These are phyloP conservation scores for Pythium coloratum DNA, from an alignment of 352 stramenopile genomes.

Conservation along the genomic window DNA sequence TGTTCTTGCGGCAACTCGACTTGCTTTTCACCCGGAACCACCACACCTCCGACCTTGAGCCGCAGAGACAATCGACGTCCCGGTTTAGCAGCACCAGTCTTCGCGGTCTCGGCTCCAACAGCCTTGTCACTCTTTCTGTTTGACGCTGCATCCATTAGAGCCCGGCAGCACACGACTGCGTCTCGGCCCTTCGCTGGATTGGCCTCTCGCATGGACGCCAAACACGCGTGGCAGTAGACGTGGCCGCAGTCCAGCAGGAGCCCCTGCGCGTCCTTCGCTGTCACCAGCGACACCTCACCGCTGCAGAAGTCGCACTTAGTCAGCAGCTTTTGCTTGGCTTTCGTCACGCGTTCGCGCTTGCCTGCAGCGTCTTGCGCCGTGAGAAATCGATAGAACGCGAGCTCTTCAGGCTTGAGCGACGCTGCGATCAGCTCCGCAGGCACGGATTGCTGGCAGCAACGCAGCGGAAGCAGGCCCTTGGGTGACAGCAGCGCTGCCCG, in stretches of 20 bases:
- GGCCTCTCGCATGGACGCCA: conserved; percentile 1
- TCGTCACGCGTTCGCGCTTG: not conserved
- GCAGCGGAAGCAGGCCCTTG: conserved; percentile 28
- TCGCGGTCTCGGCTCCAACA: too few species aligned
- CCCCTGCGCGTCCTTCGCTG: not conserved
- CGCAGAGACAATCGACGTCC: not conserved
- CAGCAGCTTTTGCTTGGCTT: not conserved
- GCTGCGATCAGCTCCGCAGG: conserved; percentile 29
- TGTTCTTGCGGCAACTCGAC: not conserved
- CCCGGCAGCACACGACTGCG: conserved; percentile 9
- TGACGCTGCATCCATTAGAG: not conserved
- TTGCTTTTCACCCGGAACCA: not conserved
- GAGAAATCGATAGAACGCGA: conserved; percentile 46
- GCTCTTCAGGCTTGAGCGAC: conserved; percentile 38
- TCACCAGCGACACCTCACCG: not conserved
- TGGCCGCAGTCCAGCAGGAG: conserved; percentile 21
- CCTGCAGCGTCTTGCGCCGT: not conserved
- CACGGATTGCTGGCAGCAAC: conserved; percentile 41
- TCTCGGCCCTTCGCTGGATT: not conserved
- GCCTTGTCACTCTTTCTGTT: too few species aligned
- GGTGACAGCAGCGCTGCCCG: conserved; percentile 25
- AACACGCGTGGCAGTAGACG: conserved; percentile 19
- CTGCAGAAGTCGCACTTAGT: conserved; percentile 17
- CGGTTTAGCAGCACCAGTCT: too few species aligned
- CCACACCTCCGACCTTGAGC: not conserved